A percentile compares a stretch with the other conserved stretches of the same genome.
These are phyloP conservation scores for Rosa rugosa DNA, from an alignment of 306 rosid genomes.

Conservation along the genomic window DNA sequence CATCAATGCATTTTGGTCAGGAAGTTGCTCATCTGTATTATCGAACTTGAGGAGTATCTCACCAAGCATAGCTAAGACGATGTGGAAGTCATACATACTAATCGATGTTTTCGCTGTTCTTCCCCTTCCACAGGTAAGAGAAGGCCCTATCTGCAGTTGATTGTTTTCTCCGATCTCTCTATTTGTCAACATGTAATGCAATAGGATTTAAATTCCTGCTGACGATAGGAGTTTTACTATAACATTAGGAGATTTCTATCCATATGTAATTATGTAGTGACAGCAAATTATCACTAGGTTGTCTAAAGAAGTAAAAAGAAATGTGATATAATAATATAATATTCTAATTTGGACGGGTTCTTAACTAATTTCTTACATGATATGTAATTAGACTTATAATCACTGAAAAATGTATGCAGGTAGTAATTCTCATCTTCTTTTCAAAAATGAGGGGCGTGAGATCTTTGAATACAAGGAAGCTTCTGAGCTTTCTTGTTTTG, in stretches of 20 bases:
- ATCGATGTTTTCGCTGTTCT: conserved; percentile 35
- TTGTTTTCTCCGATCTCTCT: no score
- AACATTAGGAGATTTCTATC: no score
- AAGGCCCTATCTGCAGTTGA: not conserved
- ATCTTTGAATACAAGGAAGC: conserved; percentile 1
- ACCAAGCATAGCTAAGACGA: not conserved
- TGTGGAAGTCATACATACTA: conserved; percentile 4
- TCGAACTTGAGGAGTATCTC: not conserved
- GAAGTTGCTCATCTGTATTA: not conserved
- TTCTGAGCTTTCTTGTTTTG: conserved; percentile 20
- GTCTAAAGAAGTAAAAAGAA: no score
- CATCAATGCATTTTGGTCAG: not conserved
- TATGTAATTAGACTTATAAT: no score
- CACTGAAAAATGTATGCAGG: not conserved
- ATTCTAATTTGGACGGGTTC: no score
- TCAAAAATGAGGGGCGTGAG: conserved; percentile 18
- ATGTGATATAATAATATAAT: no score
- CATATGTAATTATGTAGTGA: no score
- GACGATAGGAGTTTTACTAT: no score
- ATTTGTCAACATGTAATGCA: no score
- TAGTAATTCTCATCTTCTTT: conserved; percentile 18
- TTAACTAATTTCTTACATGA: no score
- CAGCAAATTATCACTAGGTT: no score
- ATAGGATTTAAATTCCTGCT: no score
- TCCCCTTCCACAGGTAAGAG: conserved; percentile 29